Conservation (phyloP, 2,329 filamentous ascomycete genomes). For the Tympanopsis confertula region DNA sequence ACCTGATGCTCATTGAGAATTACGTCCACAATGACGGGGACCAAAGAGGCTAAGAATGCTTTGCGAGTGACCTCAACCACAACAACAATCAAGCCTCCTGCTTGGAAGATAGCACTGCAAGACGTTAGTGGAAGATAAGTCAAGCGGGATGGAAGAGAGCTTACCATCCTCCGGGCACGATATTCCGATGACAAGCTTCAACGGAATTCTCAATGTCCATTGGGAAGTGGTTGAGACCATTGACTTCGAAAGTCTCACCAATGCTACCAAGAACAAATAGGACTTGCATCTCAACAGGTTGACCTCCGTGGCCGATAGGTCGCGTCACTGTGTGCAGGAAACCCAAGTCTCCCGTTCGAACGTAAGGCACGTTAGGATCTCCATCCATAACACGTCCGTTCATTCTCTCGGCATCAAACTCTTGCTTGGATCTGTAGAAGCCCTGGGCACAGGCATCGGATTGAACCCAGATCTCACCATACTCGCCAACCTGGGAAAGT, state of each 20-base stretch:
- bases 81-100: slow-evolving; percentile 84
- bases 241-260: slow-evolving; percentile 97
- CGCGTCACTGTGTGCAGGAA: slow-evolving; percentile 91
- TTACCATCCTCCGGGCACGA: slow-evolving; percentile 82
- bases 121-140: slow-evolving; percentile 1
- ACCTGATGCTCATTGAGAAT: slow-evolving; percentile 96
- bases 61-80: slow-evolving; percentile 89
- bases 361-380: slow-evolving; percentile 78
- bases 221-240: slow-evolving; percentile 92
- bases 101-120: slow-evolving; percentile 89
- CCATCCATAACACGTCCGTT: slow-evolving; percentile 85
- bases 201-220: slow-evolving; percentile 95
- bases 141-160: slow-evolving; percentile 20
- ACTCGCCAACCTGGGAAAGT: slow-evolving; percentile 91
- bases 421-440: slow-evolving; percentile 88
- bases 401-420: slow-evolving; percentile 84
- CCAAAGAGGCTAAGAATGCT: slow-evolving; percentile 85
- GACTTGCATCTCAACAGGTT: slow-evolving; percentile 96
- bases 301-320: slow-evolving; percentile 84
- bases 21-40: slow-evolving; percentile 92
- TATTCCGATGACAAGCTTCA: slow-evolving; percentile 84
- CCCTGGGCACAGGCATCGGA: slow-evolving; percentile 89
- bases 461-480: slow-evolving; percentile 99
- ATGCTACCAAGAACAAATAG: slow-evolving; percentile 90
- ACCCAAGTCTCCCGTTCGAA: slow-evolving; percentile 87